phyloP scores from a whole-genome alignment of 1,139 yeast species.

The Blastobotrys ciferrii region DNA sequence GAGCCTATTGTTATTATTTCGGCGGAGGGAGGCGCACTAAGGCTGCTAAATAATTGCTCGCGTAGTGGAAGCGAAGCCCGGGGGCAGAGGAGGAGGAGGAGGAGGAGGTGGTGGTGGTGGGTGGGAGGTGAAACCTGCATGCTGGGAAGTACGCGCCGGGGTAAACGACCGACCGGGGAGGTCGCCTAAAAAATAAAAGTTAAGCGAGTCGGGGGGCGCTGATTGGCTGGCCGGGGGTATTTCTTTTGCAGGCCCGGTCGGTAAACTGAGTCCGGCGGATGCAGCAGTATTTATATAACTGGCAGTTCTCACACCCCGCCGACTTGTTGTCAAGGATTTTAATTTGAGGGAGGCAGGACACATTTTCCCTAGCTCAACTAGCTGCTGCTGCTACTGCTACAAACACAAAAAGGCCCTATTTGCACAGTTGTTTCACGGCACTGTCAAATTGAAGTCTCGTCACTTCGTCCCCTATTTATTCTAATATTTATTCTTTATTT shows the following conservation, averaged over 20 bases:
- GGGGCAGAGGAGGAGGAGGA: too few species aligned
- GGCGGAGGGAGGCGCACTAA: too few species aligned
- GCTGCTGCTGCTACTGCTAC: too few species aligned
- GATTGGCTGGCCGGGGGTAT: constrained; percentile 1
- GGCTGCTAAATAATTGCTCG: too few species aligned
- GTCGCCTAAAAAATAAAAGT: constrained; percentile 8
- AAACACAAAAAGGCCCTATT: constrained; percentile 1
- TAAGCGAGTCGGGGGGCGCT: constrained; percentile 5
- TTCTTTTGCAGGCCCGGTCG: constrained; percentile 6
- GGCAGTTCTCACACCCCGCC: not conserved
- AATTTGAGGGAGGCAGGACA: not conserved
- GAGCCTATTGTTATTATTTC: too few species aligned
- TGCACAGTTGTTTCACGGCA: not conserved
- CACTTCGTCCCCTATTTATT: constrained; percentile 7
- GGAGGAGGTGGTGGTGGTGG: not conserved
- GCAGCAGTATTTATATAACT: not conserved
- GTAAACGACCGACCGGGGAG: not conserved
- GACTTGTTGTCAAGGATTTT: not conserved
- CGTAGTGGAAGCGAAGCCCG: too few species aligned
- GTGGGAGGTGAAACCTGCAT: not conserved
- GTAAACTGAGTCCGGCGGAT: not conserved
- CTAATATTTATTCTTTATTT: constrained; percentile 11
- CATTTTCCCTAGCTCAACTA: too few species aligned
- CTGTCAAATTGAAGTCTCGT: constrained; percentile 3
- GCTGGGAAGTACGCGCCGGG: not conserved